Evolutionary conservation across 352 stramenopile genomes (phyloP), one percentile per base, ranked within the genome.

Genomic region (Phytopythium oedochilum): DNA sequence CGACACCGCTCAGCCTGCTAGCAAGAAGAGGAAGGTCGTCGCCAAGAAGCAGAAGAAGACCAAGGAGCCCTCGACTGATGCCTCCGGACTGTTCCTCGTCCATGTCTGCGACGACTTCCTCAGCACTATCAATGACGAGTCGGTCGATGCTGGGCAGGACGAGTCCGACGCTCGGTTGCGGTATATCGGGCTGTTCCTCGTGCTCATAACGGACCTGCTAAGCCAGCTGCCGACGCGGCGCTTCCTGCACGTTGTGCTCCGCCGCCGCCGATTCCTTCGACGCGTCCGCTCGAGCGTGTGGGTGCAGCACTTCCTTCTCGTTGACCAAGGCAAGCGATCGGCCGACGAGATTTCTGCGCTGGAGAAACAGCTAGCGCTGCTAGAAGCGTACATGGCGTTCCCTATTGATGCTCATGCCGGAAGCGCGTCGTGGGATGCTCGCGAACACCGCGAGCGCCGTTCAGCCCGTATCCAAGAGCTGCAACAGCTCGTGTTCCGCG

Each of bases 221-320:
- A 76, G 61, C 25, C 87, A 97, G 61, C 64, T 96, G 2, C 80
- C 90, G n/a, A 98, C 92, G 22, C 86, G 92, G n/a, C 83, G 86
- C 36, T 96, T 95, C 42, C 61, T 97, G 12, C 60, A 77, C 38
- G 69, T 71, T 15, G 61, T 96, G 38, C 53, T 97, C 35, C 66
- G 83, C 3, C 78, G 88, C 46, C 50, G 63, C 28, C 88, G 93
- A 47, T 50, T 96, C 26, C 38, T 79, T 2, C 61, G 71, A 18
- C 39, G 45, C 11, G 64, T 87, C 22, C 61, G 64, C 5, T 66
- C 66, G 12, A 86, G 78, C 47, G 34, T 53, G 15, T 47, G 87
- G 22, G 45, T 86, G 3, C 61, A 66, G 22, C 57, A 83, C 22
- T 70, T 65, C 25, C 47, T 80, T 11, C 20, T 17, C 10, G 28